Base-by-base conservation (phyloP, 805 yeast genomes). In the Pichia deserticola region DNA sequence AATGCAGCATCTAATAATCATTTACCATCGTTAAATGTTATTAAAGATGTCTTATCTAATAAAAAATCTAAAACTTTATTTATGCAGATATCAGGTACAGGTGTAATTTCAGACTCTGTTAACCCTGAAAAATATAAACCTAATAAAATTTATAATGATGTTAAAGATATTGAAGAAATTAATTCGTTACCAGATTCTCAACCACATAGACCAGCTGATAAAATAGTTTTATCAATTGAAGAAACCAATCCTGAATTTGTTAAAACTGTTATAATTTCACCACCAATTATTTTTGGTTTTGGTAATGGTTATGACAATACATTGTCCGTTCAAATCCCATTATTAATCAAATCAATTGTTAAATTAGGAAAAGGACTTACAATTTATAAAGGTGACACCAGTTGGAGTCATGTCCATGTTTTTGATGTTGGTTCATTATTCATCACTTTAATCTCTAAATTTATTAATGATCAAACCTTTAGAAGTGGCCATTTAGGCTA, bases 381-480 rank as follows among this genome's bases (percentile, higher is more conserved):
- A 10, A 41, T 44, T 27, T 44, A 36, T 44, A 36, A 37, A 36
- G 47, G 47, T 7, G 47, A 44, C 9, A 44, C 47, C 7, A 41
- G 41, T 5, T 44, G 47, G 47, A 37, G 41, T 37, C 47, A 44
- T 38, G 40, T 5, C 5, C 47, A 44, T 37, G n/a, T 44, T n/a
- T 35, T n/a, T 27, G 47, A 44, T 28, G 41, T 44, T 29, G 47
- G 47, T 36, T 4, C 35, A 3, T 20, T 44, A 13, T 44, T 29
- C 8, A 36, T 37, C 1, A 12, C 9, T 7, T 12, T 44, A 11
- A 28, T 44, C 3, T 3, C 27, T 8, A 44, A 37, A 9, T 44
- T 44, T 29, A 5, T 20, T 12, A 37, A 34, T n/a, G 4, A 37
- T 4, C 41, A 36, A 37, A 13, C 27, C 5, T 36, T 44, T 28